phyloP scores from a whole-genome alignment of 768 basidiomycete species.

The Hirschioporus abietinus region DNA sequence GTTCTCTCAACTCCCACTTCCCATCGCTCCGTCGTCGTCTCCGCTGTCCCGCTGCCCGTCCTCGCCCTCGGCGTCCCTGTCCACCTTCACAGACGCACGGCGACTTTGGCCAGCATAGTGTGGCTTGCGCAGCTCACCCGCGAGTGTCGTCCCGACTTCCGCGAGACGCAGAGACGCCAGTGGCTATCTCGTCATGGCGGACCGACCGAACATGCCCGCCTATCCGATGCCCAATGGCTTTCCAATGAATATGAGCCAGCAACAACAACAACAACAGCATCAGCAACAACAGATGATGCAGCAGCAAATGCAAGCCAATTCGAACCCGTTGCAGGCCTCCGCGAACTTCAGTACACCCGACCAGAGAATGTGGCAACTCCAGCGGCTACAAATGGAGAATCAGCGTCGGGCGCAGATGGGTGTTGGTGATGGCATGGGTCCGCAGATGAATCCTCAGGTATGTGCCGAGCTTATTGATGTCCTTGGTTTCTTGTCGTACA shows the following conservation, averaged over 20 bases:
- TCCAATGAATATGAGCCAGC: slow-evolving; percentile 48
- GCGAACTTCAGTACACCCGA: slow-evolving; percentile 33
- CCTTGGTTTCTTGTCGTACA: slow-evolving; percentile 2
- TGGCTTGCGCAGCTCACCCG: slow-evolving; percentile 9
- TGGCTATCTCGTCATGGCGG: slow-evolving; percentile 11
- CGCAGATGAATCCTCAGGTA: slow-evolving; percentile 43
- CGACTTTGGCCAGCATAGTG: slow-evolving; percentile 9
- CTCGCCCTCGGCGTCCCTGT: slow-evolving; percentile 20
- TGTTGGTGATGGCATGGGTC: slow-evolving; percentile 29
- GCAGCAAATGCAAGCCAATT: slow-evolving; percentile 29
- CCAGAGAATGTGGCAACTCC: slow-evolving; percentile 57
- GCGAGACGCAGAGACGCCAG: slow-evolving; percentile 5
- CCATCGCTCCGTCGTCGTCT: slow-evolving; percentile 21
- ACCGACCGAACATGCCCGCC: slow-evolving; percentile 21
- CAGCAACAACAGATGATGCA: slow-evolving; percentile 33
- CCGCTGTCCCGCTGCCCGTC: slow-evolving; percentile 17
- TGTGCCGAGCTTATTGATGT: slow-evolving; percentile 21
- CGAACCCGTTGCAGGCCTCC: slow-evolving; percentile 34
- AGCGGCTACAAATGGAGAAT: slow-evolving; percentile 31
- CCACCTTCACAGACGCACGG: slow-evolving; percentile 13
- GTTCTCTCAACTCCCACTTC: slow-evolving; percentile 22
- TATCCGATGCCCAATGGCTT: slow-evolving; percentile 56
- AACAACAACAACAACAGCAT: slow-evolving; percentile 41
- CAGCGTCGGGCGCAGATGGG: slow-evolving; percentile 39
- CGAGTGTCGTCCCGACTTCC: slow-evolving; percentile 20